Evolutionary conservation across 164 flowering plant species (phyloP).

Genomic region (Nymphaea thermarum): DNA sequence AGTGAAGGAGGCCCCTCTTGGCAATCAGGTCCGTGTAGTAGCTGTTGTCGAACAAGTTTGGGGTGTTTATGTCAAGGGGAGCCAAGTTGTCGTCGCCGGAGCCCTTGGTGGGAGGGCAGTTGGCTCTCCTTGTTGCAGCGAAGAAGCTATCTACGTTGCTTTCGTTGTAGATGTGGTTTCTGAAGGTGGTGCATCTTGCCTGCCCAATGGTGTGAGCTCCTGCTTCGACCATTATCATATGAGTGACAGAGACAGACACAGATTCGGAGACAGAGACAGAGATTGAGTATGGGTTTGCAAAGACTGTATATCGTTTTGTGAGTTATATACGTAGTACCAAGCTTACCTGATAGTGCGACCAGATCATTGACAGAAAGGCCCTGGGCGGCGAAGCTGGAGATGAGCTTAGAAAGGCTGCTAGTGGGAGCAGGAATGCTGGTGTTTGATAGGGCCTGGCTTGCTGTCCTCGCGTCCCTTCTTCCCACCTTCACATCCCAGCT

Average conservation of each 20-base stretch:
- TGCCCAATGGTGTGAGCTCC: conserved; percentile 35
- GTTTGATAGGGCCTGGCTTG: conserved; percentile 14
- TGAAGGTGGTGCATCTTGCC: conserved; percentile 17
- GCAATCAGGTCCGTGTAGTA: conserved; percentile 15
- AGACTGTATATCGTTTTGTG: no score
- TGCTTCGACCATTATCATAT: conserved; percentile 2
- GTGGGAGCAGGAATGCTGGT: conserved; percentile 13
- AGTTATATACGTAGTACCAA: no score
- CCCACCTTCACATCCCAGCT: conserved; percentile 11
- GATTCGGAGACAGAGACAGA: no score
- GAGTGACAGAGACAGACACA: no score
- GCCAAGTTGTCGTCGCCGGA: conserved; percentile 13
- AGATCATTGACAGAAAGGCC: conserved; percentile 4
- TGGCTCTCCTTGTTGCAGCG: conserved; percentile 2
- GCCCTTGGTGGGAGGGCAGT: conserved; percentile 11
- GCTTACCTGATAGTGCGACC: conserved; percentile 1
- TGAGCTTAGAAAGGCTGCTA: conserved; percentile 8
- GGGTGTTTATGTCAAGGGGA: conserved; percentile 15
- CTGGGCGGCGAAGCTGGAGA: conserved; percentile 9
- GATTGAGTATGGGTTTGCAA: no score
- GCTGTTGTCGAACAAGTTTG: conserved; percentile 12
- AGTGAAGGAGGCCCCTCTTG: conserved; percentile 16
- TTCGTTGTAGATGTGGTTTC: conserved; percentile 24
- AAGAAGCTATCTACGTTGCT: conserved; percentile 19
- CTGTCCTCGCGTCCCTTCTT: conserved; percentile 13